Evolutionary conservation across 192 early-diverging fungal genomes (phyloP).

Genomic region (Piromyces sp.): DNA sequence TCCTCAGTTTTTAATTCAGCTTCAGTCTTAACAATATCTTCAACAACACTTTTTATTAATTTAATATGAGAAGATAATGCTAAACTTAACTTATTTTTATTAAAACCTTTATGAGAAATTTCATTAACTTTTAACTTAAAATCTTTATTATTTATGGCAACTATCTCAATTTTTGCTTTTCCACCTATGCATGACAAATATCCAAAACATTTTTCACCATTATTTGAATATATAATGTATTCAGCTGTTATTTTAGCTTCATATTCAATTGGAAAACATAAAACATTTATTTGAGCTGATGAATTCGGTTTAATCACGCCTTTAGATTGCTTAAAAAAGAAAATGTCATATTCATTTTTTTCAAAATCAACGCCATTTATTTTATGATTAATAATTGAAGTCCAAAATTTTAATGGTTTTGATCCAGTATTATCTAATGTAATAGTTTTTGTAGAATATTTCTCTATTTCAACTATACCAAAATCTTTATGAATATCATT

Average conservation of each 20-base stretch:
- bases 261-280: slow-evolving; percentile 27
- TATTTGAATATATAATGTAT: slow-evolving; percentile 23
- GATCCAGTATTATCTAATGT: slow-evolving; percentile 28
- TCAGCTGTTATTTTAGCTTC: slow-evolving; percentile 16
- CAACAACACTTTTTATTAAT: background rate
- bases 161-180: slow-evolving; percentile 24
- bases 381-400: slow-evolving; percentile 13
- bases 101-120: background rate
- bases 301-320: slow-evolving; percentile 20
- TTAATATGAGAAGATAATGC: slow-evolving; percentile 1
- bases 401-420: slow-evolving; percentile 29
- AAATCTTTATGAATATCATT: slow-evolving; percentile 20
- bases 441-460: slow-evolving; percentile 17
- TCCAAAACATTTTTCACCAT: slow-evolving; percentile 33
- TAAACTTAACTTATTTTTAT: background rate
- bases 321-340: slow-evolving; percentile 28
- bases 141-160: background rate
- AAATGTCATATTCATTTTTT: slow-evolving; percentile 34
- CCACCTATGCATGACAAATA: slow-evolving; percentile 23
- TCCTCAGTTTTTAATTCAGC: background rate
- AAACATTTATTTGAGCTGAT: slow-evolving; percentile 12
- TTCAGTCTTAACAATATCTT: slow-evolving; percentile 1
- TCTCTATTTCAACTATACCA: slow-evolving; percentile 32
- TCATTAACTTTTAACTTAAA: slow-evolving; percentile 1
- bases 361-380: slow-evolving; percentile 14